A percentile compares a stretch with the other conserved stretches of the same genome.
Conservation (phyloP, 441 rosid genomes). For the Codiaeum variegatum region DNA sequence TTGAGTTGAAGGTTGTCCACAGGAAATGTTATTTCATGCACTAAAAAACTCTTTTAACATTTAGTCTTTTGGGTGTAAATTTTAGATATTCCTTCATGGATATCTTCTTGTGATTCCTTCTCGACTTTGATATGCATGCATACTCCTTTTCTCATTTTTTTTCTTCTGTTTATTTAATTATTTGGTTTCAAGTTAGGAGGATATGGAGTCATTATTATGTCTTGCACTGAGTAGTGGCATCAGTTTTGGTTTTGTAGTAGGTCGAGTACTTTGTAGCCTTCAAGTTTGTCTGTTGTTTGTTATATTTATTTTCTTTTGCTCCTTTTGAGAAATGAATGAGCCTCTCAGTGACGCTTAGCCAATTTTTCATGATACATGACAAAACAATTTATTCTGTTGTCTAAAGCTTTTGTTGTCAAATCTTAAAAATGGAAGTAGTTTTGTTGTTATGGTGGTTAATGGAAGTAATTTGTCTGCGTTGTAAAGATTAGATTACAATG, state of each 20-base stretch:
- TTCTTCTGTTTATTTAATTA: background rate
- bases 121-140: slow-evolving; percentile 30
- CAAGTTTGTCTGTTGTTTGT: slow-evolving; percentile 1
- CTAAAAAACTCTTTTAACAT: slow-evolving; percentile 23
- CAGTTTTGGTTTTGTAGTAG: slow-evolving; percentile 40
- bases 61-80: slow-evolving; percentile 42
- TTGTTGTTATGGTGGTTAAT: too few relatives aligned
- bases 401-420: too few relatives aligned
- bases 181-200: slow-evolving; percentile 7
- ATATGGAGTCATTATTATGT: slow-evolving; percentile 25
- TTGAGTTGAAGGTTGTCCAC: slow-evolving; percentile 15
- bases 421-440: too few relatives aligned
- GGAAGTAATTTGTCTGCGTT: too few relatives aligned
- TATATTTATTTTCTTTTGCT: background rate
- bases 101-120: slow-evolving; percentile 25
- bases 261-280: slow-evolving; percentile 11
- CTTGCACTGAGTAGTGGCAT: slow-evolving; percentile 27
- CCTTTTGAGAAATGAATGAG: slow-evolving; percentile 10
- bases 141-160: background rate
- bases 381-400: too few relatives aligned
- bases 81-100: slow-evolving; percentile 39
- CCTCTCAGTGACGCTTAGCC: background rate
- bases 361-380: background rate
- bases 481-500: too few relatives aligned
- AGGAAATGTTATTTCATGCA: slow-evolving; percentile 22